Conservation (phyloP, 169 alveolate genomes). For the Eimeria tenella region DNA sequence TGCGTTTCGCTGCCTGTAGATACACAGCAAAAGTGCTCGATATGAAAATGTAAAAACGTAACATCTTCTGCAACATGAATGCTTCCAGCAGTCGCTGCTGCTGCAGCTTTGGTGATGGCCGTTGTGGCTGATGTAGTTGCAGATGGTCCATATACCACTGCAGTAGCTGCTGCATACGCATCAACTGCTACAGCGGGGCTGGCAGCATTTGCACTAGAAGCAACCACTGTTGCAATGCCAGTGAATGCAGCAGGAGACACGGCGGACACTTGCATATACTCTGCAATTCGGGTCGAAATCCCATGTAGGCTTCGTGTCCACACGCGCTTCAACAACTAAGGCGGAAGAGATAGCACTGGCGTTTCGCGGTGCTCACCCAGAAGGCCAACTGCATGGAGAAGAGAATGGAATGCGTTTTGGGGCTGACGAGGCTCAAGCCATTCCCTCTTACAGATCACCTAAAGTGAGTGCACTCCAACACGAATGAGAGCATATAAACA, state of each 20-base stretch:
- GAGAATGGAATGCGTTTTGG: neutral
- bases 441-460: neutral
- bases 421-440: slow-evolving; percentile 16
- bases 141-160: neutral
- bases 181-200: neutral
- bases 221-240: neutral
- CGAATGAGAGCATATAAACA: neutral
- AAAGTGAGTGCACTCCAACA: neutral
- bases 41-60: neutral
- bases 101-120: neutral
- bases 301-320: neutral
- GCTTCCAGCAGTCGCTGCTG: neutral
- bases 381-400: neutral
- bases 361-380: neutral
- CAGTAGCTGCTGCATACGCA: slow-evolving; percentile 29
- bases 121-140: neutral
- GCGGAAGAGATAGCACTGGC: neutral
- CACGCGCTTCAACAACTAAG: neutral
- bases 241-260: neutral
- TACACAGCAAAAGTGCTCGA: neutral
- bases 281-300: slow-evolving; percentile 1
- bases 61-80: neutral
- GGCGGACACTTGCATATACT: neutral
- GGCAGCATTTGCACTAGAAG: neutral
- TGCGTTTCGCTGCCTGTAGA: slow-evolving; percentile 28